Evolutionary conservation across 2,329 filamentous ascomycete genomes (phyloP).

Genomic region (Sarocladium oryzae): DNA sequence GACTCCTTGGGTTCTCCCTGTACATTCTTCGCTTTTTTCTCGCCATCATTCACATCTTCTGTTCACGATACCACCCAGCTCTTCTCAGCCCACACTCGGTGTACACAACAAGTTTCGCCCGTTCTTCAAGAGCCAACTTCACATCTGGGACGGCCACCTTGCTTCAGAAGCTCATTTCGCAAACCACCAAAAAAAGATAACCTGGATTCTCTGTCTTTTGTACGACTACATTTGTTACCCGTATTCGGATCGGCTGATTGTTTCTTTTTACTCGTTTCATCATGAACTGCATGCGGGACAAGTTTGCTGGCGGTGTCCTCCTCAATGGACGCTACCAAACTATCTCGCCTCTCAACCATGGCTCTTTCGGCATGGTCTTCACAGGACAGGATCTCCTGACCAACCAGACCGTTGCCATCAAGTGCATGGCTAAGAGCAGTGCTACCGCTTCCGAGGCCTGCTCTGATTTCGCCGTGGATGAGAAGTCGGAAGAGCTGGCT

Average conservation of each 20-base stretch:
- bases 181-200: constrained; percentile 9
- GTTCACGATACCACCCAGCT: constrained; percentile 3
- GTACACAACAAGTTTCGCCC: neutral
- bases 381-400: constrained; percentile 76
- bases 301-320: constrained; percentile 71
- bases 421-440: constrained; percentile 83
- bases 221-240: constrained; percentile 22
- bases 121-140: neutral
- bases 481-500: constrained; percentile 72
- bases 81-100: constrained; percentile 9
- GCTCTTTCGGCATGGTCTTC: constrained; percentile 98
- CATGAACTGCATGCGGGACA: constrained; percentile 82
- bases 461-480: constrained; percentile 64
- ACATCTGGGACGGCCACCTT: constrained; percentile 1
- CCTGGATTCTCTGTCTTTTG: constrained; percentile 13
- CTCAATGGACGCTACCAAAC: constrained; percentile 88
- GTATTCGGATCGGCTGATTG: constrained; percentile 14
- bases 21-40: constrained; percentile 4
- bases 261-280: constrained; percentile 17
- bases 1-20: constrained; percentile 5
- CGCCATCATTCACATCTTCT: constrained; percentile 4
- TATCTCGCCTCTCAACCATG: constrained; percentile 92
- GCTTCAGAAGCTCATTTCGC: constrained; percentile 12
- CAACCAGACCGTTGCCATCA: constrained; percentile 81
- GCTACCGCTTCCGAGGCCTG: constrained; percentile 53